These are phyloP conservation scores for Linaria vulgaris DNA, from an alignment of 257 asterid genomes.

Conservation along the genomic window DNA sequence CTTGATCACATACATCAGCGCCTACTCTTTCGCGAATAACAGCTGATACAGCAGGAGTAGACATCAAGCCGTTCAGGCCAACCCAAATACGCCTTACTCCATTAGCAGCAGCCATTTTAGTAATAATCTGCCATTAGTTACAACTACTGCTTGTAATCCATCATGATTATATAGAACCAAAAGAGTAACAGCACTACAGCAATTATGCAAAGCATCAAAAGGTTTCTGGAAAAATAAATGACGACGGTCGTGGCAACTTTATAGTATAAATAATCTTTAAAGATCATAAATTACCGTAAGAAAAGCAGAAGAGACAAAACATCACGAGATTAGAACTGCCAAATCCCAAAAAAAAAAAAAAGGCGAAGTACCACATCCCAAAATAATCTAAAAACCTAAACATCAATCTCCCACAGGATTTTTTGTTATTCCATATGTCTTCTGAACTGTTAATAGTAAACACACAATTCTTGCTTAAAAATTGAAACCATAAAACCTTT, in stretches of 20 bases:
- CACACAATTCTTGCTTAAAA: slow-evolving; percentile 3
- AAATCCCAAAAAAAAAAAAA: too few species aligned
- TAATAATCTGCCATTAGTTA: slow-evolving; percentile 63
- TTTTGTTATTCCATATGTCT: not conserved
- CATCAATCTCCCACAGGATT: not conserved
- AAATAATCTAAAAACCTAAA: not conserved
- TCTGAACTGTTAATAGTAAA: not conserved
- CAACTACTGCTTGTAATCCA: slow-evolving; percentile 13
- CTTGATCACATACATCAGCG: slow-evolving; percentile 62
- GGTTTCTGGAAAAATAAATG: not conserved
- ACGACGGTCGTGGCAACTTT: slow-evolving; percentile 1
- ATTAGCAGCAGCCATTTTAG: slow-evolving; percentile 94
- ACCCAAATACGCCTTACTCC: slow-evolving; percentile 97
- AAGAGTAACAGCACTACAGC: slow-evolving; percentile 3
- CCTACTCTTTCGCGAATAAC: slow-evolving; percentile 88
- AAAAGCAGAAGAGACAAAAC: slow-evolving; percentile 1
- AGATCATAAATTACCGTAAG: not conserved
- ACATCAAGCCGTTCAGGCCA: slow-evolving; percentile 86
- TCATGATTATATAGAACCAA: not conserved
- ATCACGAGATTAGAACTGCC: too few species aligned
- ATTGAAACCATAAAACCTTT: not conserved
- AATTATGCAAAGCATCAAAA: slow-evolving; percentile 2
- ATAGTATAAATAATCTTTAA: not conserved
- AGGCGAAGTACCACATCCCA: too few species aligned
- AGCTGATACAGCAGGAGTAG: slow-evolving; percentile 96